phyloP scores from a whole-genome alignment of 495 filamentous ascomycete species.

The Talaromyces wortmannii region DNA sequence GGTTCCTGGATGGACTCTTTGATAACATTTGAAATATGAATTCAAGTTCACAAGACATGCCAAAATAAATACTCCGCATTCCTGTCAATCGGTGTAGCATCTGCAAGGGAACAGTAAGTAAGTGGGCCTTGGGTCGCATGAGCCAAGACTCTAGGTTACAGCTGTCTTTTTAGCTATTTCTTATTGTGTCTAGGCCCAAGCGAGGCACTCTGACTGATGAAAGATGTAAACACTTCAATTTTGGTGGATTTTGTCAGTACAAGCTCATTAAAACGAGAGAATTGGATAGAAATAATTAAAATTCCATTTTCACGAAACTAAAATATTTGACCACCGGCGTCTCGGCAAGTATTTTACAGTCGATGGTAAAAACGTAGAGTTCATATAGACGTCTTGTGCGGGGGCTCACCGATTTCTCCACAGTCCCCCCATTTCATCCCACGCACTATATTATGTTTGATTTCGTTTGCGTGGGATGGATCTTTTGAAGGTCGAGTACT shows the following conservation, averaged over 20 bases:
- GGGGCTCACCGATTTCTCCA: background rate
- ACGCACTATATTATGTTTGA: background rate
- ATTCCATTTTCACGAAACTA: too few relatives aligned
- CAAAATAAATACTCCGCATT: background rate
- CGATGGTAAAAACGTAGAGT: too few relatives aligned
- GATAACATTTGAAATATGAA: too few relatives aligned
- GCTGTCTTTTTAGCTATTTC: background rate
- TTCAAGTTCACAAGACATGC: background rate
- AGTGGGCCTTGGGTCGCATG: background rate
- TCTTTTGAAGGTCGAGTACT: too few relatives aligned
- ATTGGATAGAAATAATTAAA: too few relatives aligned
- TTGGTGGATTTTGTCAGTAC: too few relatives aligned
- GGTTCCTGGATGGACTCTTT: background rate
- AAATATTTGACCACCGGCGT: too few relatives aligned
- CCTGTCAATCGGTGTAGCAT: background rate
- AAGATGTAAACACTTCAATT: background rate
- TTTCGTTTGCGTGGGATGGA: background rate
- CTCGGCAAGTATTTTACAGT: too few relatives aligned
- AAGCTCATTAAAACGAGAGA: too few relatives aligned
- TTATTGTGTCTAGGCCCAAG: background rate
- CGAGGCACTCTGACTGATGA: background rate
- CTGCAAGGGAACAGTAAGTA: background rate
- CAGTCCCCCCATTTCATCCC: background rate
- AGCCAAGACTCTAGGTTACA: background rate
- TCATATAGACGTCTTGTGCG: background rate